Evolutionary conservation across 164 flowering plant species (phyloP), one percentile per base, ranked within the genome.

Genomic region (Magnolia kwangsiensis): DNA sequence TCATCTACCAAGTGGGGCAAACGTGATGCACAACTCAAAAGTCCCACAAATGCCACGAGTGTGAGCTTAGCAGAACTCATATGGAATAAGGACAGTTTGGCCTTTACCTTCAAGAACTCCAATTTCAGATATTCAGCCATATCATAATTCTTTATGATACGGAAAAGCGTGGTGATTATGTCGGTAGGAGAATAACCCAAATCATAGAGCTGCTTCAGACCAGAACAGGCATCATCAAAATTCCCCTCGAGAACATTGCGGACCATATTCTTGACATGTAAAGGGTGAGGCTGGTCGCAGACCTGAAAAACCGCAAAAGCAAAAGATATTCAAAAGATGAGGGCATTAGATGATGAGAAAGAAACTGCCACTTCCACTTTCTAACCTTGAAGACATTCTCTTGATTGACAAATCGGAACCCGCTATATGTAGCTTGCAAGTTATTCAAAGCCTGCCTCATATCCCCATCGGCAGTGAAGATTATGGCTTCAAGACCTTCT

Each of bases 381-480:
- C 67, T 79, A 70, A 96, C 99, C 98, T 96, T 96, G 86, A 96
- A 96, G 51, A 96, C 99, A 82, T 94, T 96, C 78, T 94, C 98
- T 76, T 90, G 98, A 90, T 90, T 94, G 83, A 96, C 92, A 85
- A 96, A 94, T 31, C 93, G 96, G 78, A 96, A 96, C 61, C 99
- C 99, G 79, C 97, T 94, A 78, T 70, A 81, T 31, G 97, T 96
- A 18, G 99, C 99, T 84, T 96, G 99, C 88, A 96, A 84, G 83
- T 96, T 96, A 71, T 96, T 96, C 83, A 96, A 83, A 31, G 98
- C 99, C 81, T 96, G 99, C 82, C 99, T 89, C 98, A 96, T 96
- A 78, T 96, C 99, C 74, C 99, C 99, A 89, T 96, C 99, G 83
- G 99, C 98, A 63, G 98, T 96, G 81, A 96, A 96, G 67, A 96